Percentiles rank a stretch among this genome's conserved stretches.
phyloP scores from a whole-genome alignment of 768 basidiomycete species.

The Xerocomellus chrysenteron region DNA sequence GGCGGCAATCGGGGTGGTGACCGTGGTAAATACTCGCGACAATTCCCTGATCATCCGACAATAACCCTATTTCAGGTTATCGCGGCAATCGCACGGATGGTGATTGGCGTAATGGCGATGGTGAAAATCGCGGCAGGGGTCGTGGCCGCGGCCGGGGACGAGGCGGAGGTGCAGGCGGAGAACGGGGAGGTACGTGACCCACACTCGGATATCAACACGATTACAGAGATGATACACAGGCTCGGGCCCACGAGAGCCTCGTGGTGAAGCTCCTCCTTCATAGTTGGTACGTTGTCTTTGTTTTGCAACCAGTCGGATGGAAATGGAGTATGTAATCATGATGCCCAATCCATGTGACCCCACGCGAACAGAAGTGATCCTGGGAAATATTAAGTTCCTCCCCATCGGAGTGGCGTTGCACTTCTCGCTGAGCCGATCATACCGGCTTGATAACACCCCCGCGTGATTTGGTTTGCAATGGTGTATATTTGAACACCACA shows the following conservation, averaged over 20 bases:
- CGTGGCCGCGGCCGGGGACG: conserved; percentile 48
- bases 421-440: not conserved
- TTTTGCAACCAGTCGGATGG: not conserved
- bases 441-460: not conserved
- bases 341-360: conserved; percentile 1
- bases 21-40: conserved; percentile 16
- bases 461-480: too few species aligned
- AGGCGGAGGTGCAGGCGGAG: conserved; percentile 38
- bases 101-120: conserved; percentile 49
- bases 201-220: not conserved
- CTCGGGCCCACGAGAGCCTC: conserved; percentile 23
- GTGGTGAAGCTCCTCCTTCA: conserved; percentile 15
- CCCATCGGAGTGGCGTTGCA: too few species aligned
- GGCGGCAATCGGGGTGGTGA: conserved; percentile 34
- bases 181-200: conserved; percentile 38
- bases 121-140: conserved; percentile 40
- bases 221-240: conserved; percentile 12
- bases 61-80: conserved; percentile 8
- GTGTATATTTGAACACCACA: not conserved
- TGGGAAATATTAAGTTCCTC: not conserved
- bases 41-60: not conserved
- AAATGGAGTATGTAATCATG: not conserved
- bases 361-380: not conserved
- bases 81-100: conserved; percentile 32
- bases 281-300: conserved; percentile 5